Evolutionary conservation across 495 filamentous ascomycete species (phyloP).

Genomic region (Penicillium egyptiacum): DNA sequence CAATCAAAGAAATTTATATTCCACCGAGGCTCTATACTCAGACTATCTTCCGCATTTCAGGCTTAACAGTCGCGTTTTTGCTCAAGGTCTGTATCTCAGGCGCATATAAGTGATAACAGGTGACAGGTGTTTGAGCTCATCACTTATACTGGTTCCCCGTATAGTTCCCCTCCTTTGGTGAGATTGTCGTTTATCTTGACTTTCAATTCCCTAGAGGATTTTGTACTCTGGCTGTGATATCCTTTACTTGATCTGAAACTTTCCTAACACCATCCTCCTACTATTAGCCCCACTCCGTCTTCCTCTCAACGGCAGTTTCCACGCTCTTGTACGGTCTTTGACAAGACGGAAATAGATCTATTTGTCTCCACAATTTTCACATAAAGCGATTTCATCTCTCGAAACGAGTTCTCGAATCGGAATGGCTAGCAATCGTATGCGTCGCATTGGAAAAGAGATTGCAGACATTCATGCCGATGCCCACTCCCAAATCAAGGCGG

Average conservation of each 20-base stretch:
- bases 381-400: not conserved
- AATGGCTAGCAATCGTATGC: slow-evolving; percentile 76
- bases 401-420: not conserved
- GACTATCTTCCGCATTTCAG: not conserved
- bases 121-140: not conserved
- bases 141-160: slow-evolving; percentile 4
- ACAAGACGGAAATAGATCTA: not conserved
- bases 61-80: not conserved
- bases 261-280: not conserved
- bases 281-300: not conserved
- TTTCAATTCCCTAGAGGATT: not conserved
- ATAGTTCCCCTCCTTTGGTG: slow-evolving; percentile 28
- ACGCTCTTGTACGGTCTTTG: not conserved
- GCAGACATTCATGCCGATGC: slow-evolving; percentile 78
- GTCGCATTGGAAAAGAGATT: slow-evolving; percentile 90
- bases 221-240: not conserved
- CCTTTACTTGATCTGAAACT: not conserved
- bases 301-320: not conserved
- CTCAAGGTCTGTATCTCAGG: not conserved
- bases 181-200: slow-evolving; percentile 13
- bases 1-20: not conserved
- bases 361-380: not conserved
- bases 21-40: not conserved
- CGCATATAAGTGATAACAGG: not conserved
- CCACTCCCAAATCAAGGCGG: slow-evolving; percentile 69